Percentiles rank a stretch among this genome's conserved stretches.
These are phyloP conservation scores for Pezizomycotina sp. DNA, from an alignment of 2,329 filamentous ascomycete genomes.

Conservation along the genomic window DNA sequence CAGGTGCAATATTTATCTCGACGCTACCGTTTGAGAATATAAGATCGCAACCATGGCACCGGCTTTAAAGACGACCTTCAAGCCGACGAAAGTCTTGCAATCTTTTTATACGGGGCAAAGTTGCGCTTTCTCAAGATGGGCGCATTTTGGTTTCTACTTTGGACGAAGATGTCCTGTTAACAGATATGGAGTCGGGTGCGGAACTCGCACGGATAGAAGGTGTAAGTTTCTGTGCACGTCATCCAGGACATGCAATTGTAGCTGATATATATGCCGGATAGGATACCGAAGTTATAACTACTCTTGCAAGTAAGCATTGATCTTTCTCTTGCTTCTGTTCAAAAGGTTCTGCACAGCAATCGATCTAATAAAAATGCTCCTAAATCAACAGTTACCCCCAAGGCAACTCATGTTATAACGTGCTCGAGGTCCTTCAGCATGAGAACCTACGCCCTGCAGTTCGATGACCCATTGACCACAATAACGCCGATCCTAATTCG, in stretches of 20 bases:
- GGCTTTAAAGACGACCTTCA: conserved; percentile 72
- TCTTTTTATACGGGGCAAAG: conserved; percentile 89
- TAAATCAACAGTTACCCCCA: conserved; percentile 53
- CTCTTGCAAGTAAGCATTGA: conserved; percentile 41
- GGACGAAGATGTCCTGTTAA: conserved; percentile 81
- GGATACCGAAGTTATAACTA: conserved; percentile 69
- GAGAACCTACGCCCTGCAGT: conserved; percentile 66
- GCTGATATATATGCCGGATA: conserved; percentile 30
- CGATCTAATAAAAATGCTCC: conserved; percentile 17
- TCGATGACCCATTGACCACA: conserved; percentile 29
- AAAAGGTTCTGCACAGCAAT: conserved; percentile 5
- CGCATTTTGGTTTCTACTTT: conserved; percentile 71
- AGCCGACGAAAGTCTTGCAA: conserved; percentile 63
- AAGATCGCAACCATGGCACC: conserved; percentile 28
- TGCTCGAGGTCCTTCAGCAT: conserved; percentile 93
- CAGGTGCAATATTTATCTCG: too few relatives aligned
- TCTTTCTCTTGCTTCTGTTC: conserved; percentile 7
- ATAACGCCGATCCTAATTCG: conserved; percentile 54
- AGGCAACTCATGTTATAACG: conserved; percentile 69
- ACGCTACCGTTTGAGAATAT: too few relatives aligned
- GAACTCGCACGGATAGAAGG: conserved; percentile 78
- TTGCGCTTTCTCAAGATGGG: conserved; percentile 65
- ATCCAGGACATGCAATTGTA: conserved; percentile 3
- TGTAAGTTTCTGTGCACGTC: conserved; percentile 35
- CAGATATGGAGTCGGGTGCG: conserved; percentile 64